Evolutionary conservation across 495 filamentous ascomycete genomes (phyloP), one percentile per base, ranked within the genome.

Genomic region (Sordaria brevicollis): DNA sequence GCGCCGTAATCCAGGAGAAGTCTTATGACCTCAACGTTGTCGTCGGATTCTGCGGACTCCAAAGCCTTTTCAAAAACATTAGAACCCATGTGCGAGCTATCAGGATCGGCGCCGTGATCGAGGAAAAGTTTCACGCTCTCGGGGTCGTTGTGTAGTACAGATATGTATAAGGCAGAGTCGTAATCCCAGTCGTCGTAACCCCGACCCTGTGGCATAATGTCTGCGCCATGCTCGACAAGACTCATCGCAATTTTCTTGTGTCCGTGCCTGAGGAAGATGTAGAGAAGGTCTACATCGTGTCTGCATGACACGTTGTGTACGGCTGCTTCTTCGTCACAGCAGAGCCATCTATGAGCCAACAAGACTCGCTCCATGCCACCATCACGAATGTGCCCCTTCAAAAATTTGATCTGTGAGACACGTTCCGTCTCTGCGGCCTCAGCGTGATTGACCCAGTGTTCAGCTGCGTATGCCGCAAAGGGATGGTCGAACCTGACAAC

Each of bases 101-200:
- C 29, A 21, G 66, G 69, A 54, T 77, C 76, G 9, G 65, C 70
- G 35, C 17, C 38, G 17, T 41, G n/a, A 7, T 3, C 8, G 15
- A 41, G 6, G 8, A 41, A 17, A 41, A 41, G 38, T 7, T 7
- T 41, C 38, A 8, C 5, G 5, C 17, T 41, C 38, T 41, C 17
- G 17, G 38, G n/a, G 38, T 2, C 17, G 3, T 7, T 9, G 17
- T n/a, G n/a, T n/a, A n/a, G n/a, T n/a, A n/a, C n/a, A n/a, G 17
- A 7, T 6, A 0, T 77, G 66, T 19, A n/a, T n/a, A 78, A 68
- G 29, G 77, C 76, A 49, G 62, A 75, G 33, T 39, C 67, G 67
- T 70, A 75, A 9, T 35, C 1, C 5, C 69, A 62, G 49, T n/a
- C n/a, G 33, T 39, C 67, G 67, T 70, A 75, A 9, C 33, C 1